These are phyloP conservation scores for Streptanthus diversifolius DNA, from an alignment of 345 rosid species.

Conservation along the genomic window DNA sequence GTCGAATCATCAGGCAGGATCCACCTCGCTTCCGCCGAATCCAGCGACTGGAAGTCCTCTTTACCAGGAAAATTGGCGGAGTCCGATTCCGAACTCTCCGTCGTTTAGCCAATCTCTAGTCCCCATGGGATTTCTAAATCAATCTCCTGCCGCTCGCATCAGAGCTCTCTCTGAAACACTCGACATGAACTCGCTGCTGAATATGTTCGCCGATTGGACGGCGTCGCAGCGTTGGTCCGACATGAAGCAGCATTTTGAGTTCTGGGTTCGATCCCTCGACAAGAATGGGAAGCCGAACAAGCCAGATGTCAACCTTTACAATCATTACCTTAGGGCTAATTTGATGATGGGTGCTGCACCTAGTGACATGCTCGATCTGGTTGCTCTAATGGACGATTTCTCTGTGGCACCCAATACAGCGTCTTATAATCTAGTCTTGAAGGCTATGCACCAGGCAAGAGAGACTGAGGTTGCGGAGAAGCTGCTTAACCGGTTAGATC, in stretches of 20 bases:
- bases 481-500: constrained; percentile 67
- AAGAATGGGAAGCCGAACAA: constrained; percentile 72
- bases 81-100: constrained; percentile 39
- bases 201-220: constrained; percentile 71
- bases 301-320: constrained; percentile 71
- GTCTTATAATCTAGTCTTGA: constrained; percentile 69
- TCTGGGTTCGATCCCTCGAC: constrained; percentile 78
- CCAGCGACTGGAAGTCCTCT: constrained; percentile 88
- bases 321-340: constrained; percentile 80
- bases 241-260: constrained; percentile 70
- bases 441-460: constrained; percentile 63
- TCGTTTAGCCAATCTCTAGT: constrained; percentile 40
- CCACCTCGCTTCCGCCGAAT: constrained; percentile 75
- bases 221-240: constrained; percentile 78
- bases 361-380: constrained; percentile 62
- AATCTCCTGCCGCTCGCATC: constrained; percentile 35
- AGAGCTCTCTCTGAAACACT: constrained; percentile 45
- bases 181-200: constrained; percentile 48
- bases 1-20: neutral
- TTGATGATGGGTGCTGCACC: constrained; percentile 60
- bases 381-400: constrained; percentile 65
- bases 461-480: constrained; percentile 72
- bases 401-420: constrained; percentile 65
- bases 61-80: constrained; percentile 80
- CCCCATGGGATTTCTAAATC: constrained; percentile 43